Conservation (phyloP, 805 yeast genomes). For the Schizosaccharomyces cryophilus region DNA sequence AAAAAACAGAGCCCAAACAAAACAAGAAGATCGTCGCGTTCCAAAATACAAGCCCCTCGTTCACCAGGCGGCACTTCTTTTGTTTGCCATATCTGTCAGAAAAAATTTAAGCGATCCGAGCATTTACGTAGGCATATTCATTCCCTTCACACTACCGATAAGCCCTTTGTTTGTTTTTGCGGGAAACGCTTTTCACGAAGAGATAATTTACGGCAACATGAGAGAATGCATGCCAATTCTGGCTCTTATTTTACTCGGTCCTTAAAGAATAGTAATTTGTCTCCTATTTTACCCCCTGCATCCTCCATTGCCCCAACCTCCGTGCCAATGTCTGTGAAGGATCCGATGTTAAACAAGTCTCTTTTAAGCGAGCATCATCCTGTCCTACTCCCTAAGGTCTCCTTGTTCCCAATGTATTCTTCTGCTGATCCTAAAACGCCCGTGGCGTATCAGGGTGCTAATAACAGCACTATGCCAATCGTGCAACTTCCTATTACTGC, state of each 20-base stretch:
- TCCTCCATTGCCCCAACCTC: background rate
- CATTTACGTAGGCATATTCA: conserved; percentile 80
- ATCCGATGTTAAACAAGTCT: too few relatives aligned
- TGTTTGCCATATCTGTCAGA: conserved; percentile 64
- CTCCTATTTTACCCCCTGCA: background rate
- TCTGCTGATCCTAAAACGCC: too few relatives aligned
- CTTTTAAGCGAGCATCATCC: too few relatives aligned
- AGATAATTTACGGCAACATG: conserved; percentile 77
- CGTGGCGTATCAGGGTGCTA: too few relatives aligned
- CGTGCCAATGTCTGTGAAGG: too few relatives aligned
- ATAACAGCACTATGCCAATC: too few relatives aligned
- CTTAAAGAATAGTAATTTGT: background rate
- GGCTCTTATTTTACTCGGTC: conserved; percentile 38
- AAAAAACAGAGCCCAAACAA: background rate
- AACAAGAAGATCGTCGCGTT: background rate
- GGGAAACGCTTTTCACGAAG: conserved; percentile 54
- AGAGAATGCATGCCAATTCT: conserved; percentile 19
- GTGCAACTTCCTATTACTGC: conserved; percentile 13
- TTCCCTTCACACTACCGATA: conserved; percentile 56
- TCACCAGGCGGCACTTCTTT: background rate
- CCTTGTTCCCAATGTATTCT: too few relatives aligned
- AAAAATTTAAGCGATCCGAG: conserved; percentile 78
- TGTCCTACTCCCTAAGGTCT: too few relatives aligned
- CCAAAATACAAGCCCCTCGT: background rate
- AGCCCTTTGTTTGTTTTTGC: conserved; percentile 73